These are phyloP conservation scores for Trypanosoma platydactyli DNA, from an alignment of 208 protist genomes.

Conservation along the genomic window DNA sequence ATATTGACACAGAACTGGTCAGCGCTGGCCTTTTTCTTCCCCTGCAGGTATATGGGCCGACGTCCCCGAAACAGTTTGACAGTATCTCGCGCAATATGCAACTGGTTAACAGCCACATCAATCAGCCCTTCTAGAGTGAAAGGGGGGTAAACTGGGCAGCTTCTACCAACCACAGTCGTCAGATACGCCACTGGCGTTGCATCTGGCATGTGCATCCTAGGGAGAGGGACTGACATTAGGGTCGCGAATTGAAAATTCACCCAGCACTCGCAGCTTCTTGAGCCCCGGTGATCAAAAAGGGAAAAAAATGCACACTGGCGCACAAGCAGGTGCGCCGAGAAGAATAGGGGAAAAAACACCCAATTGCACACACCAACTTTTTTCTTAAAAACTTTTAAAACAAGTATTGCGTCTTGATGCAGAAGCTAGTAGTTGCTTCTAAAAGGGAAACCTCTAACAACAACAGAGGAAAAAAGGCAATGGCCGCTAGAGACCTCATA, in stretches of 20 bases:
- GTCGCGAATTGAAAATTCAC: too few relatives aligned
- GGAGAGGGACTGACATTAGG: too few relatives aligned
- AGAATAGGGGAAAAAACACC: conserved; percentile 27
- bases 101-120: conserved; percentile 29
- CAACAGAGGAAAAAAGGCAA: too few relatives aligned
- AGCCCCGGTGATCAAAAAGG: too few relatives aligned
- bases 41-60: conserved; percentile 16
- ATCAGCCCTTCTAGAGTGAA: conserved; percentile 43
- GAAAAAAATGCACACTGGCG: background rate
- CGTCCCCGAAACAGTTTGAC: conserved; percentile 38
- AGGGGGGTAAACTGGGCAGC: conserved; percentile 31
- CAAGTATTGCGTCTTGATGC: too few relatives aligned
- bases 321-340: conserved; percentile 6
- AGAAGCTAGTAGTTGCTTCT: too few relatives aligned
- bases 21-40: background rate
- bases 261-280: too few relatives aligned
- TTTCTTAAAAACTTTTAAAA: too few relatives aligned
- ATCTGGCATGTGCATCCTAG: background rate
- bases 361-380: background rate
- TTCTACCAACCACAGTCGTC: conserved; percentile 50
- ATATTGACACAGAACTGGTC: background rate
- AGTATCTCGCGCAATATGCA: conserved; percentile 34
- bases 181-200: conserved; percentile 25
- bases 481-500: background rate
- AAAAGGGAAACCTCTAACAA: too few relatives aligned